phyloP scores from a whole-genome alignment of 2,329 filamentous ascomycete genomes.

The Alternaria sp. region DNA sequence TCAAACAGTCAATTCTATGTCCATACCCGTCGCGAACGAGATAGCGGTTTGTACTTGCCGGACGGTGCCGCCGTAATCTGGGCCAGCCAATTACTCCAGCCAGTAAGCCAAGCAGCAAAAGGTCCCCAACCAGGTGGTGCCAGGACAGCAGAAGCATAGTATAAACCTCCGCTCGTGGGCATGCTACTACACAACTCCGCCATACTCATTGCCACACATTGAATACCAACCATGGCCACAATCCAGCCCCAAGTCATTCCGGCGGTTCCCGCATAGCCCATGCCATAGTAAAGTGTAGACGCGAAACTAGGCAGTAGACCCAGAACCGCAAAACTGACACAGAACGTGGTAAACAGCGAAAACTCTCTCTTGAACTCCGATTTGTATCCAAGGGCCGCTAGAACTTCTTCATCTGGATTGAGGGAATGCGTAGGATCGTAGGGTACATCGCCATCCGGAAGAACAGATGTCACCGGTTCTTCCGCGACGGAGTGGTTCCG shows the following conservation, averaged over 20 bases:
- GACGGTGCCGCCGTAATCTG: conserved; percentile 71
- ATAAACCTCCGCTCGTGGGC: conserved; percentile 74
- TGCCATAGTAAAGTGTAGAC: conserved; percentile 73
- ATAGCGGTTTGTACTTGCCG: conserved; percentile 23
- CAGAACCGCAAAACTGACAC: conserved; percentile 74
- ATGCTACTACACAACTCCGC: conserved; percentile 76
- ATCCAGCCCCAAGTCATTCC: conserved; percentile 77
- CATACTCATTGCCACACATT: conserved; percentile 69
- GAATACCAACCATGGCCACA: conserved; percentile 73
- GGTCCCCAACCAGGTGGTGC: conserved; percentile 70
- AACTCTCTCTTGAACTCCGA: conserved; percentile 74
- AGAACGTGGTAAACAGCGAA: conserved; percentile 75
- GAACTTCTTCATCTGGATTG: conserved; percentile 64
- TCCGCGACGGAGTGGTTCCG: conserved; percentile 48
- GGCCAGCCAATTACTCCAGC: conserved; percentile 74
- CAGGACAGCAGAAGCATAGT: conserved; percentile 75
- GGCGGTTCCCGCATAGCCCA: conserved; percentile 56
- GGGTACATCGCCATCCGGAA: conserved; percentile 58
- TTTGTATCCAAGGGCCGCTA: conserved; percentile 68
- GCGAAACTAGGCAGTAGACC: conserved; percentile 75
- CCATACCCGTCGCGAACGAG: neutral
- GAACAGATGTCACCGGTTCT: conserved; percentile 61
- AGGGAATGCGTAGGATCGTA: conserved; percentile 54
- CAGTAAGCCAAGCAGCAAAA: conserved; percentile 71
- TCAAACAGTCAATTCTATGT: conserved; percentile 6